Evolutionary conservation across 352 stramenopile species (phyloP), one percentile per base, ranked within the genome.

Genomic region (Globisporangium cylindrosporum): DNA sequence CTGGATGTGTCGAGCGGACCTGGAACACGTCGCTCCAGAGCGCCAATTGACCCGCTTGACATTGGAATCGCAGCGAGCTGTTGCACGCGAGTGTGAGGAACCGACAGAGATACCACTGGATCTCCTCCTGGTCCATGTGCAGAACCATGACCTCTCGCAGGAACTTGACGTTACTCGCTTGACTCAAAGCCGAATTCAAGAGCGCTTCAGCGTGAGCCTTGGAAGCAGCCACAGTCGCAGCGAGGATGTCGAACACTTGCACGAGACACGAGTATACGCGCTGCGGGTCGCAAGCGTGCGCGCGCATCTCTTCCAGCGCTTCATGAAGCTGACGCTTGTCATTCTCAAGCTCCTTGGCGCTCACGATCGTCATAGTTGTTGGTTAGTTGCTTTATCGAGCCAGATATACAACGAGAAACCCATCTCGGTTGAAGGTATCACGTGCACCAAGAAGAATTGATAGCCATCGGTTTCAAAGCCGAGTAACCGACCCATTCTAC

Each of bases 1-100:
- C n/a, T 9, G 75, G 67, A 14, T 81, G 70, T 0, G 62, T 58
- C 1, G 67, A 73, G 1, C 79, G 75, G 54, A 80, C 66, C 4
- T 63, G 18, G 8, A 67, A 73, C n/a, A 89, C 18, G 12, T 74
- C 63, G 7, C 43, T 66, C 75, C 77, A 86, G 27, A 86, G 54
- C 38, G 62, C 53, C 5, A 81, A 14, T 7, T 71, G 55, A 9
- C 77, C 75, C 0, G 66, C 75, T 57, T 84, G 70, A 25, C 73
- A 73, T 41, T 89, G 73, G 62, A 89, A 87, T 2, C 75, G 81
- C 3, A 61, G 57, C 1, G 70, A 82, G 6, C 36, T 46, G 8
- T 46, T 59, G 63, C 68, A 75, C 0, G 70, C 67, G 10, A 70
- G 29, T 0, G 55, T 27, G 2, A 84, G 34, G 0, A 86, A n/a